Percentiles rank a stretch among this genome's conserved stretches.
Evolutionary conservation across 2,329 filamentous ascomycete species (phyloP).

Genomic region (Magnaporthiopsis poae): DNA sequence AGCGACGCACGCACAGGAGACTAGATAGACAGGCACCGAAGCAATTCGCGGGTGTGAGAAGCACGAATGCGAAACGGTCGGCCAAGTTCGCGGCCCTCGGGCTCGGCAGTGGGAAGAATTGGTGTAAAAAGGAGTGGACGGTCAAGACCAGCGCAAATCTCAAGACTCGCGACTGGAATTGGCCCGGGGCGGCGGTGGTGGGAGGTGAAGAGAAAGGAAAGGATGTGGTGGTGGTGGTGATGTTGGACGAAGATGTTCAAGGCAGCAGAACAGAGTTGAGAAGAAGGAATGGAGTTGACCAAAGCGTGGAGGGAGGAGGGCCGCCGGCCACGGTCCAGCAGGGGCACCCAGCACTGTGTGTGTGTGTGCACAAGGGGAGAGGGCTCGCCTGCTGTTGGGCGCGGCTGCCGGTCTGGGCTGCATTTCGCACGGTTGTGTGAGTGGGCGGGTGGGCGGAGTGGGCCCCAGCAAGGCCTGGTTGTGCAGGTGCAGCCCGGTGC

Average conservation of each 20-base stretch:
- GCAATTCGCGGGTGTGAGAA: conserved; percentile 7
- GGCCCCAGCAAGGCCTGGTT: not conserved
- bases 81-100: not conserved
- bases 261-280: conserved; percentile 3
- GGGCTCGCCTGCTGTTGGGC: not conserved
- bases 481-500: not conserved
- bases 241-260: conserved; percentile 6
- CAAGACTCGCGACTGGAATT: conserved; percentile 45
- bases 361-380: not conserved
- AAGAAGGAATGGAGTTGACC: conserved; percentile 4
- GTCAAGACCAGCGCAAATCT: conserved; percentile 48
- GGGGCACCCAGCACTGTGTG: not conserved
- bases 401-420: not conserved
- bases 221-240: conserved; percentile 10
- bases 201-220: conserved; percentile 13
- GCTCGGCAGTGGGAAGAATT: not conserved
- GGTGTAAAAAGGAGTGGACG: conserved; percentile 43
- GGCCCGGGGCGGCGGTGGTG: conserved; percentile 34
- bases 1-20: not conserved
- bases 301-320: conserved; percentile 3
- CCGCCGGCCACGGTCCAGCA: conserved; percentile 1
- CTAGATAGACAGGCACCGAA: not conserved
- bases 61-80: not conserved
- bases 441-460: not conserved
- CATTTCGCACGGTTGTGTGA: not conserved